These are phyloP conservation scores for Phytopythium aichiense DNA, from an alignment of 352 stramenopile species.

Conservation along the genomic window DNA sequence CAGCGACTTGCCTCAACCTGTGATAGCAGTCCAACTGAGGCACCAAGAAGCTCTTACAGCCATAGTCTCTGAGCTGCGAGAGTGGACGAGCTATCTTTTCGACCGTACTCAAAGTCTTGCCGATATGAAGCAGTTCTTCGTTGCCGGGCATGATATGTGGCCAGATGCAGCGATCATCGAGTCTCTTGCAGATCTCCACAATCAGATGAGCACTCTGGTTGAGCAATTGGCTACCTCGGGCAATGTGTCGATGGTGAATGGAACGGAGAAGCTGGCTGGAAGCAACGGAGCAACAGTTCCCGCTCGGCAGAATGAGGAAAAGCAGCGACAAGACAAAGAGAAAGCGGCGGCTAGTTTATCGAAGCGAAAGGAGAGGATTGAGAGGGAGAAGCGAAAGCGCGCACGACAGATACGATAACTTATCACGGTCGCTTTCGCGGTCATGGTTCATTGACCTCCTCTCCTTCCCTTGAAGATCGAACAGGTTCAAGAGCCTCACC, in stretches of 20 bases:
- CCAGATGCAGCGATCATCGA: not conserved
- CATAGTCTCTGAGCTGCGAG: not conserved
- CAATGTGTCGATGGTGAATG: not conserved
- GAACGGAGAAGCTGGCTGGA: not conserved
- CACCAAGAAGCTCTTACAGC: not conserved
- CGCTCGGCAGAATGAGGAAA: not conserved
- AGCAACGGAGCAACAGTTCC: not conserved
- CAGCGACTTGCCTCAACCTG: not conserved
- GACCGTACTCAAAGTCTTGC: not conserved
- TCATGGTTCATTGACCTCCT: not conserved
- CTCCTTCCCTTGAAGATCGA: not conserved
- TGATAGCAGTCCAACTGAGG: too few species aligned
- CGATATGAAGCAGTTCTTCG: not conserved
- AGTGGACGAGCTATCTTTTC: not conserved
- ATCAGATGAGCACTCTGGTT: not conserved
- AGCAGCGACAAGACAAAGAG: not conserved
- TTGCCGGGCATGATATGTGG: not conserved
- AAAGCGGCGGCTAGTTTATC: slow-evolving; percentile 10
- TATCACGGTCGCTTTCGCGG: not conserved
- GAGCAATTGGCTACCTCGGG: not conserved
- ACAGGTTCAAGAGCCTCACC: not conserved
- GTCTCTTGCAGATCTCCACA: not conserved
- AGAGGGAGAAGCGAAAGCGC: slow-evolving; percentile 24
- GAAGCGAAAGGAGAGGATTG: slow-evolving; percentile 23
- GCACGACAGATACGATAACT: slow-evolving; percentile 18